Evolutionary conservation across 2,329 filamentous ascomycete species (phyloP), one percentile per base, ranked within the genome.

Genomic region (Fusarium duplospermum): DNA sequence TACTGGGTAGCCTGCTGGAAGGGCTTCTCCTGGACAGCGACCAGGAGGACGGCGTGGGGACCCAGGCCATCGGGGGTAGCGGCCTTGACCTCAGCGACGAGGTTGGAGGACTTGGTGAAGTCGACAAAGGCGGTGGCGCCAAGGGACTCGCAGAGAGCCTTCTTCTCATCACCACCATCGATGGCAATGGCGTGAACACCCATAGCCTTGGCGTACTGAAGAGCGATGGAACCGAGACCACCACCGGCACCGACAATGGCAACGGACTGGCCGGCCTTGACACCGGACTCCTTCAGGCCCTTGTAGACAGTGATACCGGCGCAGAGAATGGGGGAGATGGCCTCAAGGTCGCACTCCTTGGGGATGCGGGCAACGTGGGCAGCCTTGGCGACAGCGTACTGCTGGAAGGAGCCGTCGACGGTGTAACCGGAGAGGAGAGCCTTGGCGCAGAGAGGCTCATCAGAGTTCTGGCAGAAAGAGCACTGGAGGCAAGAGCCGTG

Each of bases 1-100:
- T 98, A 98, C 84, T 90, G 92, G 57, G 94, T 91, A 47, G 96
- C 96, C 86, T 98, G 95, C 86, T 98, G 94, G 91, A 98, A 98
- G 63, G 96, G 96, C 87, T 93, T 94, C 89, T 98, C 95, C 78
- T 88, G 90, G 62, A 94, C 95, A 71, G 96, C 95, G 70, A 98
- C 90, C 52, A 98, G 88, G 75, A 98, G 87, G 71, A 96, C 95
- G 42, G 94, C 95, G 79, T 97, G 93, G 6, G 95, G 95, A 62
- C 96, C 96, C 18, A 94, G 89, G 22, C 94, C 94, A 77, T 96
- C 94, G 31, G 90, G 85, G 1, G 94, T 97, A 31, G 92, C 92
- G 56, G 90, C 91, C 86, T 95, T 94, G 74, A 98, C 95, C 75
- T 97, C 94, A 76, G 90, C 90, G 77, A 97, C 93, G 29, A 98